Evolutionary conservation across 192 early-diverging fungal species (phyloP), one percentile per base, ranked within the genome.

Genomic region (Backusella morwellensis): DNA sequence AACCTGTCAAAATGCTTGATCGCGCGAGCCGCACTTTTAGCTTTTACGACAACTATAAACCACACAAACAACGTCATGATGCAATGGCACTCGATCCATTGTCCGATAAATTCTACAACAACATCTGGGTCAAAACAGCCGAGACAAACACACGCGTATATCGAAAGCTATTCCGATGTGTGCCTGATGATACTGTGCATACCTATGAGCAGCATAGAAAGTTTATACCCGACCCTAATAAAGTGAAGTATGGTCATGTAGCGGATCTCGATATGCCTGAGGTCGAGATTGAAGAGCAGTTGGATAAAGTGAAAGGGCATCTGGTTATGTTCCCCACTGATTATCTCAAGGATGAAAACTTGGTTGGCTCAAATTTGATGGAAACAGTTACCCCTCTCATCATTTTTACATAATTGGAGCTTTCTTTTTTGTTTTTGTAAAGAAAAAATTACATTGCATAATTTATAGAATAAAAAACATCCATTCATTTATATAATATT

Each of bases 121-220:
- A 88, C 0, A 76, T 88, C 67, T 93, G 90, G 93, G 78, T 70
- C 47, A 74, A 70, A 11, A 91, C 87, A 0, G 93, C 94, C 4
- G 70, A 77, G 35, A 82, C 38, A 4, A 97, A 97, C 75, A 92
- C 91, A 17, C 63, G 71, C 35, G 82, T 89, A 1, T 94, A 91
- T 79, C 81, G 94, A 21, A 85, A 91, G 1, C 87, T 96, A 19
- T 97, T 96, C 80, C 82, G 86, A 14, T 94, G 93, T 78, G 90
- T 97, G 6, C 95, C 95, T 12, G 94, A 96, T 78, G 90, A 96
- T 63, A 92, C 93, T 0, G 19, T 85, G 12, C 79, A 79, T 68
- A 90, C 75, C 23, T 92, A 87, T 86, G 80, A 87, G 11, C 86
- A 85, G 42, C 87, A 84, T 66, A 74, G 77, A 7, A 67, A 70